Conservation (phyloP, 2,329 filamentous ascomycete genomes). For the Xylaria sp. region DNA sequence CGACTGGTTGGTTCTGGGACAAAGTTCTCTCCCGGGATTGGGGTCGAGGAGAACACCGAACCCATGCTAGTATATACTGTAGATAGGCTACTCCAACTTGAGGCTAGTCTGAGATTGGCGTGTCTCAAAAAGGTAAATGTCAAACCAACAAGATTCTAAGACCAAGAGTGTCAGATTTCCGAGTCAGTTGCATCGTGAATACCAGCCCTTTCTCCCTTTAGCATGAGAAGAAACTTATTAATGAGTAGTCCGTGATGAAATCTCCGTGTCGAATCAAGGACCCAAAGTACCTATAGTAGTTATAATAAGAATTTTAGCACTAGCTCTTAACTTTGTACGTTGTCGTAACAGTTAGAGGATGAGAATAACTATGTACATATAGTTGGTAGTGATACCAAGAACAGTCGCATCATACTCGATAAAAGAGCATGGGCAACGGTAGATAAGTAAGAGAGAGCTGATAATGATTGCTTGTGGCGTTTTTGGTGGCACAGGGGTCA, state of each 20-base stretch:
- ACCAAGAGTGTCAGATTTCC: not conserved
- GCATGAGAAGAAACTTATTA: not conserved
- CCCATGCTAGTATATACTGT: not conserved
- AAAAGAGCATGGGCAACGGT: too few relatives aligned
- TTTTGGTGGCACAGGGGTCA: conserved; percentile 9
- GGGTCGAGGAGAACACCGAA: not conserved
- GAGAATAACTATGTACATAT: too few relatives aligned
- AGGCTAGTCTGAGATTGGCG: not conserved
- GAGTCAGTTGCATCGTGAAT: too few relatives aligned
- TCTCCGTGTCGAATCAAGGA: too few relatives aligned
- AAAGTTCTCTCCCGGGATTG: not conserved
- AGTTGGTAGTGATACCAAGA: too few relatives aligned
- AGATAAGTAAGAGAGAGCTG: too few relatives aligned
- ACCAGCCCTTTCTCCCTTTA: not conserved
- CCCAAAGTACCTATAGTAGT: too few relatives aligned
- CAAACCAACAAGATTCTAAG: not conserved
- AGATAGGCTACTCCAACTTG: not conserved
- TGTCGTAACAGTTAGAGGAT: too few relatives aligned
- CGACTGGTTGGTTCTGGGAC: not conserved
- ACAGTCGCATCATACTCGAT: too few relatives aligned
- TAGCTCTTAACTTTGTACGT: too few relatives aligned
- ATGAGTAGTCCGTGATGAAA: not conserved
- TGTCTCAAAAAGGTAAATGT: not conserved
- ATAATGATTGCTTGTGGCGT: conserved; percentile 3
- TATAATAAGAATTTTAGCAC: too few relatives aligned